Conservation (phyloP, 139 green algal species). For the Auxenochlorella protothecoides region DNA sequence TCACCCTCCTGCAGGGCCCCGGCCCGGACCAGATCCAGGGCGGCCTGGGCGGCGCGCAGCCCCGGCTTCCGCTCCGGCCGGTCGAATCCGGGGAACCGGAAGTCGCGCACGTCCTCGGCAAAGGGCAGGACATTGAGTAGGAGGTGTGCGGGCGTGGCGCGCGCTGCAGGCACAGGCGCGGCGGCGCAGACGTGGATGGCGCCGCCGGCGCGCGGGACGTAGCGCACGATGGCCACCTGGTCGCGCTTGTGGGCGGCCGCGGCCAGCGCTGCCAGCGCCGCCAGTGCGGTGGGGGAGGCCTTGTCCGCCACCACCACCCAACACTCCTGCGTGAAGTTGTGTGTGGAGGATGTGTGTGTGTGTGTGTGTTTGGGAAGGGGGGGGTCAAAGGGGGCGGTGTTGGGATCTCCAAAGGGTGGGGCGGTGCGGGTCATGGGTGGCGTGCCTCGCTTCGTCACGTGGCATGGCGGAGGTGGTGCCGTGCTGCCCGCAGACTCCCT, state of each 20-base stretch:
- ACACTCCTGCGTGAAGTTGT: not conserved
- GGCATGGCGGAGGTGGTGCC: no score
- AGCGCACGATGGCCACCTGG: slow-evolving; percentile 13
- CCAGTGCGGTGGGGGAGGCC: not conserved
- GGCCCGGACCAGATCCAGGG: slow-evolving; percentile 1
- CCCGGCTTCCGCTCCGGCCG: not conserved
- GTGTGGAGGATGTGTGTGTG: not conserved
- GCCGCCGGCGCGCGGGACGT: not conserved
- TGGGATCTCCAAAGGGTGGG: no score
- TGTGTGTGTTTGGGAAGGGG: not conserved
- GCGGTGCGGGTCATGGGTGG: no score
- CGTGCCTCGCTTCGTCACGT: no score
- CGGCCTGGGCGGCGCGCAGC: not conserved
- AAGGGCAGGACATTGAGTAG: slow-evolving; percentile 19
- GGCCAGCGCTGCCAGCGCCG: slow-evolving; percentile 13
- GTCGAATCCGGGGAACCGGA: slow-evolving; percentile 5
- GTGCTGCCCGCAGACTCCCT: no score
- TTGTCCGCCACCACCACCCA: slow-evolving; percentile 18
- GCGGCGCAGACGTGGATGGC: not conserved
- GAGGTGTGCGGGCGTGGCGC: not conserved
- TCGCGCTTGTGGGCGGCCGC: slow-evolving; percentile 1
- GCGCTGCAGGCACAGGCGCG: not conserved
- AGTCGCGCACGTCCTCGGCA: slow-evolving; percentile 11
- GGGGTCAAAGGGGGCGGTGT: not conserved
- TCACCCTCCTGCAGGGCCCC: slow-evolving; percentile 3